phyloP scores from a whole-genome alignment of 2,329 filamentous ascomycete genomes.

The Colletotrichum falcatum region DNA sequence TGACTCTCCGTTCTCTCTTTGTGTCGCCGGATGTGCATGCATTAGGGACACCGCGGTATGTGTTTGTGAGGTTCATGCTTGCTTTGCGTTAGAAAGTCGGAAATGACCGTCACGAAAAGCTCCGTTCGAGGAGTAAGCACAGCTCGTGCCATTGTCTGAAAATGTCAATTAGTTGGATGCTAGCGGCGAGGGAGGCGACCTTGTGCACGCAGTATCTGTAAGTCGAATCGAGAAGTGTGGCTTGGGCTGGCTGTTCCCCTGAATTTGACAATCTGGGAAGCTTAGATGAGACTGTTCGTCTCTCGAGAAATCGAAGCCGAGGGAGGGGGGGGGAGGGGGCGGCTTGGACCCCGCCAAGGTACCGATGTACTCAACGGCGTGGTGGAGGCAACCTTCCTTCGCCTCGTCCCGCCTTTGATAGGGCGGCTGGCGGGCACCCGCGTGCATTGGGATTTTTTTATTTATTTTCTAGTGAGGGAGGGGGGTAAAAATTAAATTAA shows the following conservation, averaged over 20 bases:
- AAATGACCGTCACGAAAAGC: slow-evolving; percentile 34
- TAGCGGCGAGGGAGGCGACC: slow-evolving; percentile 1
- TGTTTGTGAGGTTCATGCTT: slow-evolving; percentile 28
- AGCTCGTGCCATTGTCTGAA: neutral
- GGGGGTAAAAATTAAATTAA: slow-evolving; percentile 21
- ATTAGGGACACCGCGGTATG: neutral
- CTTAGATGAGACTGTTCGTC: neutral
- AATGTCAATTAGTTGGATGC: neutral
- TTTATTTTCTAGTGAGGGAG: slow-evolving; percentile 1
- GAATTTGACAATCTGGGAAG: neutral
- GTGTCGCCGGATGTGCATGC: neutral
- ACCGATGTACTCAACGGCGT: slow-evolving; percentile 22
- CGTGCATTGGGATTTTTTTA: slow-evolving; percentile 19
- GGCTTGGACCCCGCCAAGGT: slow-evolving; percentile 35
- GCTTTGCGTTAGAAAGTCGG: slow-evolving; percentile 13
- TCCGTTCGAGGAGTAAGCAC: slow-evolving; percentile 7
- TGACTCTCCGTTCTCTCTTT: neutral
- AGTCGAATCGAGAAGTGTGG: slow-evolving; percentile 9
- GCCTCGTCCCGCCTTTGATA: slow-evolving; percentile 16
- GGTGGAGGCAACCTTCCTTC: slow-evolving; percentile 5
- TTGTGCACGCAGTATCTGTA: too few relatives aligned
- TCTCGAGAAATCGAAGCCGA: too few relatives aligned
- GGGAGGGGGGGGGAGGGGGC: neutral
- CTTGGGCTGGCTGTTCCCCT: slow-evolving; percentile 27
- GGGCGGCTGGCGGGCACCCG: slow-evolving; percentile 8